A percentile compares a stretch with the other conserved stretches of the same genome.
phyloP scores from a whole-genome alignment of 2,329 filamentous ascomycete genomes.

The Ceratocystis harringtonii region DNA sequence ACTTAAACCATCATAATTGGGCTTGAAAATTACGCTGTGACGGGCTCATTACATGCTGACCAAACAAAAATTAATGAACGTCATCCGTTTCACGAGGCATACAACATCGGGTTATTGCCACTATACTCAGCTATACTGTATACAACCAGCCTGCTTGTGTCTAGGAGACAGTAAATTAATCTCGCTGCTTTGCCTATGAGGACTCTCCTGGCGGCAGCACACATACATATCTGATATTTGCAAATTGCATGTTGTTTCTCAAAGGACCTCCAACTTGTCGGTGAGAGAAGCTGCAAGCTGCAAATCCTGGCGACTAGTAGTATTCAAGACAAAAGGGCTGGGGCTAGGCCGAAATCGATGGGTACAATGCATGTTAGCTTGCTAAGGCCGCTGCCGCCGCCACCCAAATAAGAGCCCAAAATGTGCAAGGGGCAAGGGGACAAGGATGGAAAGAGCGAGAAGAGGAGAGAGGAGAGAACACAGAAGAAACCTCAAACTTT shows the following conservation, averaged over 20 bases:
- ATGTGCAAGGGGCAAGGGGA: neutral
- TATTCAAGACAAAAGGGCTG: neutral
- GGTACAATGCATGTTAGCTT: neutral
- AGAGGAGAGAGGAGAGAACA: neutral
- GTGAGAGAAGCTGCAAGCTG: neutral
- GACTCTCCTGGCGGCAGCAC: no score
- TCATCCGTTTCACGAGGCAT: neutral
- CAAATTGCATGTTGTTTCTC: neutral
- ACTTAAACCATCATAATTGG: neutral
- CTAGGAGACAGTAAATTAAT: no score
- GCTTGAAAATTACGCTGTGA: neutral
- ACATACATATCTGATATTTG: neutral
- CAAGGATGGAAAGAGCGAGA: neutral
- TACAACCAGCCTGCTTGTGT: neutral
- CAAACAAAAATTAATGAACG: neutral
- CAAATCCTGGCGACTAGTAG: no score
- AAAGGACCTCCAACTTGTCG: neutral
- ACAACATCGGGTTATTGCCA: neutral
- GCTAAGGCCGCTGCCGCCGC: constrained; percentile 2
- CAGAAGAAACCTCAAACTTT: neutral
- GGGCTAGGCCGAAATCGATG: constrained; percentile 6
- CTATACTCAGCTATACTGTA: neutral
- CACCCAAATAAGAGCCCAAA: constrained; percentile 1
- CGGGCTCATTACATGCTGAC: neutral
- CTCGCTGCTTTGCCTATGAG: neutral